phyloP scores from a whole-genome alignment of 148 eudicot genomes.

The Chenopodium album region DNA sequence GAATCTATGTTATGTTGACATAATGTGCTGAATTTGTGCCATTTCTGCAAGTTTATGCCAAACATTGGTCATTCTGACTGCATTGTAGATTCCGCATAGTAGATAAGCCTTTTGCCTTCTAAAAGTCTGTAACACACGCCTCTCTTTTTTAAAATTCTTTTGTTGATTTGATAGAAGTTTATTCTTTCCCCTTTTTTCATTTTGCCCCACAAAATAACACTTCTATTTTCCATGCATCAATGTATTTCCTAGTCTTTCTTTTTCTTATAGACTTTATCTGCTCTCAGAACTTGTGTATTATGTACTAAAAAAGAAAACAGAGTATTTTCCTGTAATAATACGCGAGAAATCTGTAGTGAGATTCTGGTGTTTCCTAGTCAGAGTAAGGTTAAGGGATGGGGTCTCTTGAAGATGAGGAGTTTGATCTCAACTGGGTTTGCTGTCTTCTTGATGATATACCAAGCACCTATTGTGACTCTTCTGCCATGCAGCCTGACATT shows the following conservation, averaged over 20 bases:
- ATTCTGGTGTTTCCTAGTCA: not conserved
- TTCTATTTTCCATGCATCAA: not conserved
- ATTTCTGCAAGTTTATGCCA: slow-evolving; percentile 11
- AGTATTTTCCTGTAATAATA: not conserved
- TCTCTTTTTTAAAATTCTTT: slow-evolving; percentile 14
- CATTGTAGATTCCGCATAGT: not conserved
- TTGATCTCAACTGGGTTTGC: slow-evolving; percentile 26
- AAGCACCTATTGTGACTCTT: slow-evolving; percentile 8
- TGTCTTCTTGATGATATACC: slow-evolving; percentile 26
- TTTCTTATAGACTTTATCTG: not conserved
- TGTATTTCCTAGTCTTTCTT: not conserved
- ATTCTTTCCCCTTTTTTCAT: slow-evolving; percentile 3
- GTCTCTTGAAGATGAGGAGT: slow-evolving; percentile 19
- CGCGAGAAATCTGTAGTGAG: not conserved
- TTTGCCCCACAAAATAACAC: slow-evolving; percentile 19
- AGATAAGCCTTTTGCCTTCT: not conserved
- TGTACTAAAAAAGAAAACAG: not conserved
- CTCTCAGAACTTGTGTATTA: not conserved
- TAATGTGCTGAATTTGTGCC: not conserved
- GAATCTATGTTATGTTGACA: not conserved
- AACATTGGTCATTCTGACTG: not conserved
- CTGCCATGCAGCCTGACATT: not conserved
- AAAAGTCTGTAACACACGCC: slow-evolving; percentile 19
- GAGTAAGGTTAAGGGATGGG: slow-evolving; percentile 18
- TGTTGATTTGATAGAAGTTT: not conserved